These are phyloP conservation scores for Hymenochaete sp. DNA, from an alignment of 1,284 basidiomycete genomes.

Conservation along the genomic window DNA sequence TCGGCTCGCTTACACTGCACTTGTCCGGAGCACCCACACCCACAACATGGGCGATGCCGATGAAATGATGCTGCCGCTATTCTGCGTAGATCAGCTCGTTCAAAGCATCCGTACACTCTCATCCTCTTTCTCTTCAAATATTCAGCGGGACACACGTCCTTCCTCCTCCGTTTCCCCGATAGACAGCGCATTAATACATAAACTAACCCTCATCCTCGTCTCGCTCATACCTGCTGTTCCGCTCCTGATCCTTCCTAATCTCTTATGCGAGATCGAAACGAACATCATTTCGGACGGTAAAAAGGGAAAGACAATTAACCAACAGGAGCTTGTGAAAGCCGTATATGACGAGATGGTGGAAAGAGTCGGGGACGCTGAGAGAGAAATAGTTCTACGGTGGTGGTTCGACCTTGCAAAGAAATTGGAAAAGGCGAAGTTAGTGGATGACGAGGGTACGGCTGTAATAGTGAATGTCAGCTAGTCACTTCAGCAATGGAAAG, in stretches of 20 bases:
- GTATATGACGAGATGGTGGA: constrained; percentile 53
- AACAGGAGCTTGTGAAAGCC: constrained; percentile 41
- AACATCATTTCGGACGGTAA: constrained; percentile 27
- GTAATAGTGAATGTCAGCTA: too few relatives aligned
- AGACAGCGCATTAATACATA: too few relatives aligned
- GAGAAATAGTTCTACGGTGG: constrained; percentile 55
- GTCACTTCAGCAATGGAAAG: too few relatives aligned
- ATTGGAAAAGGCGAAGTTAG: not conserved
- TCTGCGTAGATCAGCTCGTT: constrained; percentile 49
- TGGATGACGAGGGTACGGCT: not conserved
- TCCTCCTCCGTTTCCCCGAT: not conserved
- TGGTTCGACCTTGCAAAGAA: constrained; percentile 39
- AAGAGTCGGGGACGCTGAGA: constrained; percentile 57
- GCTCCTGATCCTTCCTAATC: constrained; percentile 41
- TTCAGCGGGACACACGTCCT: not conserved
- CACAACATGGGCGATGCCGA: too few relatives aligned
- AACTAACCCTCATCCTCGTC: constrained; percentile 48
- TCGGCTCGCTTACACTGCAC: constrained; percentile 54
- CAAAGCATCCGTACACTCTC: constrained; percentile 28
- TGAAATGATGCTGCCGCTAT: constrained; percentile 55
- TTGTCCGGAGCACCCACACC: constrained; percentile 46
- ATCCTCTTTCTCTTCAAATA: constrained; percentile 3
- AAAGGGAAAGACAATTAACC: constrained; percentile 27
- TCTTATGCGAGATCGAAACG: constrained; percentile 38
- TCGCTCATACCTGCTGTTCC: constrained; percentile 52